Conservation (phyloP, 441 rosid genomes). For the Erysimum cheiri region DNA sequence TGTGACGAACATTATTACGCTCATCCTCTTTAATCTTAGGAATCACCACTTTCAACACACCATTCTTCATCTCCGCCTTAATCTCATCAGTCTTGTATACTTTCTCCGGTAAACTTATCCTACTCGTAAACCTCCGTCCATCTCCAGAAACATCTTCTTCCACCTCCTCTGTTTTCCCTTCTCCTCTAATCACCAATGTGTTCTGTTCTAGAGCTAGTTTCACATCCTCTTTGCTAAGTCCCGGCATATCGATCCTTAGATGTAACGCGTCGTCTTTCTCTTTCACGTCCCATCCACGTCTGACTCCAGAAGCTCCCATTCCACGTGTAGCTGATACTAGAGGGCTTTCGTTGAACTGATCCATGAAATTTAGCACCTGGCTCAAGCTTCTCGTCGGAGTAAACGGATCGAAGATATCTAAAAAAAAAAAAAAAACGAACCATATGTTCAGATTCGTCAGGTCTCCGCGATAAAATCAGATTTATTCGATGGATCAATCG, state of each 20-base stretch:
- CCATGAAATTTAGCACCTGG: slow-evolving; percentile 61
- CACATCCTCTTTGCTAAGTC: slow-evolving; percentile 63
- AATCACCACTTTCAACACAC: slow-evolving; percentile 56
- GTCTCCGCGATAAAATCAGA: neutral
- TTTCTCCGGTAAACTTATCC: slow-evolving; percentile 49
- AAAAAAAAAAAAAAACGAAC: neutral
- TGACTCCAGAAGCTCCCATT: slow-evolving; percentile 40
- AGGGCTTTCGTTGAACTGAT: slow-evolving; percentile 50
- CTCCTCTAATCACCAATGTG: slow-evolving; percentile 58
- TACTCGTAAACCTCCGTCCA: slow-evolving; percentile 49
- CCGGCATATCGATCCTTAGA: slow-evolving; percentile 62
- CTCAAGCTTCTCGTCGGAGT: slow-evolving; percentile 58
- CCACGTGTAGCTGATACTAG: slow-evolving; percentile 42
- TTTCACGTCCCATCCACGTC: slow-evolving; percentile 61
- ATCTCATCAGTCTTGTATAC: slow-evolving; percentile 51
- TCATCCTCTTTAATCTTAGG: slow-evolving; percentile 54
- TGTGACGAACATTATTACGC: slow-evolving; percentile 20
- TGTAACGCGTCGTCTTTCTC: slow-evolving; percentile 56
- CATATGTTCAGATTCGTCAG: neutral
- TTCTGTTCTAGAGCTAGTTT: slow-evolving; percentile 56
- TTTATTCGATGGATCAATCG: neutral
- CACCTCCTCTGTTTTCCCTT: slow-evolving; percentile 40
- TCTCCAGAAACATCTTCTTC: slow-evolving; percentile 41
- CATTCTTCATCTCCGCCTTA: slow-evolving; percentile 71
- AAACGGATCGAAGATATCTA: slow-evolving; percentile 61